Evolutionary conservation across 805 yeast species (phyloP).

Genomic region (Ogataea chonburiensis): DNA sequence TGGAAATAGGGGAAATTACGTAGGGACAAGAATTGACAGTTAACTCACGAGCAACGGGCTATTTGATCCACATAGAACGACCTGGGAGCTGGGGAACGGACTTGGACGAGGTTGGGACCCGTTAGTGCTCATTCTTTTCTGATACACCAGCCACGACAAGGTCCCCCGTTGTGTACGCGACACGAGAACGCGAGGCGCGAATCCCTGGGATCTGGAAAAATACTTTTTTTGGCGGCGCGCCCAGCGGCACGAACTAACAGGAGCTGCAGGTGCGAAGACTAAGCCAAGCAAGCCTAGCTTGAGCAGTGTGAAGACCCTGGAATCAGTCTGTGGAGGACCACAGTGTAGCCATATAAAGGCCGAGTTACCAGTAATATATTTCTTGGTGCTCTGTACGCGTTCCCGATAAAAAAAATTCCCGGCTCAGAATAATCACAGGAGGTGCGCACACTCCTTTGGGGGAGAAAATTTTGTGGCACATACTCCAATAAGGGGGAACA

Average conservation of each 20-base stretch:
- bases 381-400: constrained; percentile 5
- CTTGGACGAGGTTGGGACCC: no score
- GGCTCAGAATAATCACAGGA: constrained; percentile 7
- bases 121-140: background rate
- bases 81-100: no score
- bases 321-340: no score
- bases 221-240: constrained; percentile 8
- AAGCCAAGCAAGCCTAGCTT: constrained; percentile 1
- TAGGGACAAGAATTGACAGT: no score
- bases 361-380: no score
- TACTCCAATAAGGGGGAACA: constrained; percentile 12
- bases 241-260: constrained; percentile 9
- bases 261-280: constrained; percentile 7
- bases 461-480: constrained; percentile 12
- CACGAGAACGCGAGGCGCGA: constrained; percentile 11
- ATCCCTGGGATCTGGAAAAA: constrained; percentile 2
- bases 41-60: no score
- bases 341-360: no score
- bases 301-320: background rate
- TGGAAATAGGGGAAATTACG: no score
- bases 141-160: constrained; percentile 4
- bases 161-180: constrained; percentile 12
- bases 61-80: no score
- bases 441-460: constrained; percentile 14
- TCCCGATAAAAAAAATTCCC: constrained; percentile 8